These are phyloP conservation scores for Annona cherimola DNA, from an alignment of 164 flowering plant species.

Conservation along the genomic window DNA sequence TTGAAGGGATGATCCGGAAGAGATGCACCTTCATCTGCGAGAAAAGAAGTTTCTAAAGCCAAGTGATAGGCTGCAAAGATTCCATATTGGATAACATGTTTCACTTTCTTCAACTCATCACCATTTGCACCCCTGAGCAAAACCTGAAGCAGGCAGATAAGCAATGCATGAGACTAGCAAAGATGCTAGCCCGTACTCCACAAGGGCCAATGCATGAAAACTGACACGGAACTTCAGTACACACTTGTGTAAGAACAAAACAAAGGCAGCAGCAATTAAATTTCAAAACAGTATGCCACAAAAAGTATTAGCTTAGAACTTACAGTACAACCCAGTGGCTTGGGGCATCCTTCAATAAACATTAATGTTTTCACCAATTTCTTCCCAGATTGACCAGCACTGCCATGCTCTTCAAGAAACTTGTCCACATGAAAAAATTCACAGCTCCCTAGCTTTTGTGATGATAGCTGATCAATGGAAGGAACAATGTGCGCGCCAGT, in stretches of 20 bases:
- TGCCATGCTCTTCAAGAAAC: conserved; percentile 72
- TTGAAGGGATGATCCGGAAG: conserved; percentile 45
- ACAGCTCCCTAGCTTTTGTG: conserved; percentile 75
- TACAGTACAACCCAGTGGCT: conserved; percentile 88
- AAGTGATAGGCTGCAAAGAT: conserved; percentile 94
- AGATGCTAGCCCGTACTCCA: not conserved
- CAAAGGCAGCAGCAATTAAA: not conserved
- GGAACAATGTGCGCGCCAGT: conserved; percentile 89
- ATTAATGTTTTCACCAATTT: conserved; percentile 74
- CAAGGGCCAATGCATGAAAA: not conserved
- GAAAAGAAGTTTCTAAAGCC: conserved; percentile 89
- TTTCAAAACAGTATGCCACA: not conserved
- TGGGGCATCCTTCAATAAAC: conserved; percentile 95
- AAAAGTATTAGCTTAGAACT: conserved; percentile 23
- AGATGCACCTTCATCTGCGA: conserved; percentile 95
- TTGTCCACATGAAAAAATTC: conserved; percentile 72
- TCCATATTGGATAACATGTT: conserved; percentile 82
- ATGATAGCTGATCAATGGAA: conserved; percentile 77
- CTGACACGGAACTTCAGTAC: not conserved
- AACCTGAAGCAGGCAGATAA: conserved; percentile 40
- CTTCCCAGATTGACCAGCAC: conserved; percentile 79
- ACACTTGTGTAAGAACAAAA: not conserved
- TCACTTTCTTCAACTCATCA: conserved; percentile 79
- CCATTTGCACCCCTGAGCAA: conserved; percentile 60
- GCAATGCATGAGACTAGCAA: not conserved